phyloP scores from a whole-genome alignment of 2,329 filamentous ascomycete species.

The Penicillium decumbens region DNA sequence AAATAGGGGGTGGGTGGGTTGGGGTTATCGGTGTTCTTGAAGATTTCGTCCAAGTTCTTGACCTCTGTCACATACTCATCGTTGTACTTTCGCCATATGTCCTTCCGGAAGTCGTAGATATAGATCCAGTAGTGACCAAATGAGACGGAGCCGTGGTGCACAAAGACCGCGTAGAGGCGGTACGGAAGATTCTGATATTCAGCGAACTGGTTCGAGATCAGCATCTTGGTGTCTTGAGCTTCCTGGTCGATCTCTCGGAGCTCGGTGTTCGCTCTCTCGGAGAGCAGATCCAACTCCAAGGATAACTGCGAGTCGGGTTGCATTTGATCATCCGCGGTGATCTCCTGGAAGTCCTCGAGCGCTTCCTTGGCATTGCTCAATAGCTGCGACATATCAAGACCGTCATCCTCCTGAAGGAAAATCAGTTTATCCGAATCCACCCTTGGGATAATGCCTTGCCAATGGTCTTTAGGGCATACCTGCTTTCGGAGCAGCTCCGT shows the following conservation, averaged over 20 bases:
- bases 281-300: slow-evolving; percentile 44
- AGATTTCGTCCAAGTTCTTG: slow-evolving; percentile 61
- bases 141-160: slow-evolving; percentile 65
- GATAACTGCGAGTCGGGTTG: slow-evolving; percentile 42
- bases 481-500: slow-evolving; percentile 40
- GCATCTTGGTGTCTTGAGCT: slow-evolving; percentile 47
- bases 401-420: slow-evolving; percentile 15
- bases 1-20: slow-evolving; percentile 73
- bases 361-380: slow-evolving; percentile 35
- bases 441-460: neutral
- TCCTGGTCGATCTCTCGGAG: slow-evolving; percentile 45
- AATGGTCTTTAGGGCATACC: slow-evolving; percentile 15
- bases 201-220: slow-evolving; percentile 57
- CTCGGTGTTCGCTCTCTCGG: slow-evolving; percentile 44
- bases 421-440: neutral
- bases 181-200: slow-evolving; percentile 66
- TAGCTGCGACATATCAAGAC: slow-evolving; percentile 1
- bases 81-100: slow-evolving; percentile 91
- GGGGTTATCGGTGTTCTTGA: slow-evolving; percentile 58
- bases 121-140: slow-evolving; percentile 96
- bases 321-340: slow-evolving; percentile 30
- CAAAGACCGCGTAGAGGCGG: slow-evolving; percentile 84
- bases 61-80: slow-evolving; percentile 73
- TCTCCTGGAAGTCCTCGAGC: slow-evolving; percentile 40
- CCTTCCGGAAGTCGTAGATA: slow-evolving; percentile 79